Percentiles rank a stretch among this genome's conserved stretches.
These are phyloP conservation scores for Aristolochia contorta DNA, from an alignment of 164 flowering plant genomes.

Conservation along the genomic window DNA sequence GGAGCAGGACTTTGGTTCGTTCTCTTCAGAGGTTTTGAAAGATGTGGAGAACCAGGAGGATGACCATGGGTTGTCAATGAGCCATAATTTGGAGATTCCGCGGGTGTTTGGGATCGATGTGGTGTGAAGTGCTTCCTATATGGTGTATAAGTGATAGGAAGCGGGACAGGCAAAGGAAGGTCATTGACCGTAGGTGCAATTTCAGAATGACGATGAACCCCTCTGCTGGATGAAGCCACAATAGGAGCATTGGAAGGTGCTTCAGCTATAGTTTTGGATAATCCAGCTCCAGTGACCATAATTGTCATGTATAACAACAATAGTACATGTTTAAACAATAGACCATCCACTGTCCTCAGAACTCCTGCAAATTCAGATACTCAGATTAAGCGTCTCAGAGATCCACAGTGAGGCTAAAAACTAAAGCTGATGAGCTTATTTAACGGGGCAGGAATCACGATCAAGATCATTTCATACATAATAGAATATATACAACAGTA, in stretches of 20 bases:
- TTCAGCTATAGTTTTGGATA: not conserved
- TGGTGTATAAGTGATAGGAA: conserved; percentile 22
- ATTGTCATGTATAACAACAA: not conserved
- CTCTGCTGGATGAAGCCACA: conserved; percentile 5
- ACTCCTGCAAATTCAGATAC: conserved; percentile 5
- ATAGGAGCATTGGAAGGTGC: conserved; percentile 1
- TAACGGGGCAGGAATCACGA: too few species aligned
- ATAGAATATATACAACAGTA: too few species aligned
- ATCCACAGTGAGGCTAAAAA: too few species aligned
- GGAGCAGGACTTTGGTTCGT: conserved; percentile 27
- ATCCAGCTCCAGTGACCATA: not conserved
- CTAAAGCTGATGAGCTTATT: too few species aligned
- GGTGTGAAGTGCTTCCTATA: conserved; percentile 20
- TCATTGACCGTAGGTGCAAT: conserved; percentile 18
- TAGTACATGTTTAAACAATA: conserved; percentile 1
- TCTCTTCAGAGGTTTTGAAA: conserved; percentile 45
- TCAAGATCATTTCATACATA: too few species aligned
- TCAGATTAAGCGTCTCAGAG: too few species aligned
- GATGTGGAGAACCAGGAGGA: conserved; percentile 27
- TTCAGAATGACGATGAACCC: conserved; percentile 6
- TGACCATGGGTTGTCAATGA: conserved; percentile 34
- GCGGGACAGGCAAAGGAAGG: conserved; percentile 30
- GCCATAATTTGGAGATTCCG: conserved; percentile 42
- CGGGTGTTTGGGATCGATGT: conserved; percentile 22
- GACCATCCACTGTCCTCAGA: not conserved